Conservation (phyloP, 1,284 basidiomycete genomes). For the Amylostereum chailletii region DNA sequence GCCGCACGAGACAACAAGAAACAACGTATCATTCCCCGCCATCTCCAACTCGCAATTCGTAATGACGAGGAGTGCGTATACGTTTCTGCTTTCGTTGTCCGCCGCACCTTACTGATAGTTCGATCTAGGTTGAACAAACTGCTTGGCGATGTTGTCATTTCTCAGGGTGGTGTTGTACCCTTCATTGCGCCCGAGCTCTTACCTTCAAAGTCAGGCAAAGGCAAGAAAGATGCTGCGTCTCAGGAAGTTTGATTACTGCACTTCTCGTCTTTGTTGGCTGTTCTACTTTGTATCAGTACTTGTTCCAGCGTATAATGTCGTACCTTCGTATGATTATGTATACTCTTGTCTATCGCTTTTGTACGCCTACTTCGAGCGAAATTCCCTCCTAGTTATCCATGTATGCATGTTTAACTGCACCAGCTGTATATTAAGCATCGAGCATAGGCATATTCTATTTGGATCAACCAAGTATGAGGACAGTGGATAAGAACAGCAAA, state of each 20-base stretch:
- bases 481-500: too few relatives aligned
- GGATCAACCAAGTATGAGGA: too few relatives aligned
- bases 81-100: neutral
- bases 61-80: conserved; percentile 67
- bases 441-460: too few relatives aligned
- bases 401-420: too few relatives aligned
- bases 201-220: conserved; percentile 56
- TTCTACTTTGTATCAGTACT: too few relatives aligned
- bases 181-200: conserved; percentile 63
- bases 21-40: conserved; percentile 78
- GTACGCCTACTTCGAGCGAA: too few relatives aligned
- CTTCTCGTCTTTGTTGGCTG: too few relatives aligned
- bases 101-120: conserved; percentile 1
- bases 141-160: conserved; percentile 74
- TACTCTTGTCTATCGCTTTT: too few relatives aligned
- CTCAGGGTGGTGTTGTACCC: conserved; percentile 77
- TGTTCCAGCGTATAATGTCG: too few relatives aligned
- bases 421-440: too few relatives aligned
- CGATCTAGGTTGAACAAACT: conserved; percentile 51
- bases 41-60: conserved; percentile 79
- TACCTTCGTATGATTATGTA: too few relatives aligned
- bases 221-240: conserved; percentile 37
- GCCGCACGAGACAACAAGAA: conserved; percentile 71
- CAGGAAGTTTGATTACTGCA: conserved; percentile 25
- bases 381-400: too few relatives aligned